Base-by-base conservation (phyloP, 768 basidiomycete genomes). In the Lenzites betulinus region DNA sequence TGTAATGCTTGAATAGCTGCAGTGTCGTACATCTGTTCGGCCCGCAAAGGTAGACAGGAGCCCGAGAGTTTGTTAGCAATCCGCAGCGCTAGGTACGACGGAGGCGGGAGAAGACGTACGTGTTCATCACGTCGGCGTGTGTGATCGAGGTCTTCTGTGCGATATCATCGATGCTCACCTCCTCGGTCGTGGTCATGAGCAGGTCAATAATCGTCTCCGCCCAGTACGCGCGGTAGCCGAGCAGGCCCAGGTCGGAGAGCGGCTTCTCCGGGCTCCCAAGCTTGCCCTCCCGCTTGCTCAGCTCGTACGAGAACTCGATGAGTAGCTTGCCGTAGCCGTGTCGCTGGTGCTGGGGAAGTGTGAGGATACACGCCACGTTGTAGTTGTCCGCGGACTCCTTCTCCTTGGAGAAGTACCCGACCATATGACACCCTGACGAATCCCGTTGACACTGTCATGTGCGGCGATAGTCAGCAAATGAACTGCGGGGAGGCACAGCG, bases 381-480 rank as follows among this genome's bases (percentile, higher is more conserved):
- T 98, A 99, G 69, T 88, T 93, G 68, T 99, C 97, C 26, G 97
- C 90, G 2, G 87, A 95, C 74, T 99, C 97, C 73, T 99, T 99
- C 78, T 99, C 97, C 71, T 98, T 98, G 28, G 95, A 98, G 76
- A 99, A 99, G 77, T 98, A 99, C 25, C 96, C 96, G 65, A 99
- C 90, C 66, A 97, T 76, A 73, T 99, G 97, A 73, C 92, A 94
- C 33, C 97, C 97, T 22, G 82, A 77, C 13, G 91, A 87, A 76
- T 99, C 97, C 62, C 94, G 86, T 70, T 87, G 85, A 51, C 85
- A 84, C 92, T 93, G 63, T 23, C 60, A 39, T 8, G 18, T 4
- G 7, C 55, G 36, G 28, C 18, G n/a, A n/a, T 11, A 2, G 54
- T 57, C 46, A 62, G 55, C 22, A 7, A 18, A 20, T 46, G 26